phyloP scores from a whole-genome alignment of 257 asterid species.

The Solanum sejunctum region DNA sequence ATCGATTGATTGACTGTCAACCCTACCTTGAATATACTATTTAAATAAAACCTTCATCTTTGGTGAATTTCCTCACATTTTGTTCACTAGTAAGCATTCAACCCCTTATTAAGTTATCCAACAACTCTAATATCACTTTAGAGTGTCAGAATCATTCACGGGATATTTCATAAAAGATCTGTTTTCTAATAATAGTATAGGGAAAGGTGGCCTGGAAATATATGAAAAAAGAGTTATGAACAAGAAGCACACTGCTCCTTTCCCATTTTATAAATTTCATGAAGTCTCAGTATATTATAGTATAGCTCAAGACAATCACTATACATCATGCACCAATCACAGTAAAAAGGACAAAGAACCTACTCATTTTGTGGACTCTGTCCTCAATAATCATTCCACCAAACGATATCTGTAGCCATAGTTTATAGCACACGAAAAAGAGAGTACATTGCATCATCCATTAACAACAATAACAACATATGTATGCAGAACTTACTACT shows the following conservation, averaged over 20 bases:
- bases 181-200: neutral
- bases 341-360: constrained; percentile 34
- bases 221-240: neutral
- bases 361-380: constrained; percentile 34
- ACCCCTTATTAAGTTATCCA: neutral
- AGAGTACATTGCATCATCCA: neutral
- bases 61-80: neutral
- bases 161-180: neutral
- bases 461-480: too few species aligned
- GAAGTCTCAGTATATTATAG: constrained; percentile 8
- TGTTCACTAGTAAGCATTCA: neutral
- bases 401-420: constrained; percentile 28
- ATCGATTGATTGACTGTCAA: neutral
- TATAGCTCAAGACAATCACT: constrained; percentile 14
- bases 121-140: neutral
- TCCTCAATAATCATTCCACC: constrained; percentile 37
- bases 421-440: constrained; percentile 10
- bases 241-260: constrained; percentile 15
- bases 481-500: too few species aligned
- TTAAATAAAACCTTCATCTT: neutral
- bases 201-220: neutral
- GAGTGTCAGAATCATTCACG: neutral
- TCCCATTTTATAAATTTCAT: constrained; percentile 15
- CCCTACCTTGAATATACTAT: neutral
- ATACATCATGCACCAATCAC: constrained; percentile 15